Base-by-base conservation (phyloP, 331 rosid species). In the Rhamnella rubrinervis region DNA sequence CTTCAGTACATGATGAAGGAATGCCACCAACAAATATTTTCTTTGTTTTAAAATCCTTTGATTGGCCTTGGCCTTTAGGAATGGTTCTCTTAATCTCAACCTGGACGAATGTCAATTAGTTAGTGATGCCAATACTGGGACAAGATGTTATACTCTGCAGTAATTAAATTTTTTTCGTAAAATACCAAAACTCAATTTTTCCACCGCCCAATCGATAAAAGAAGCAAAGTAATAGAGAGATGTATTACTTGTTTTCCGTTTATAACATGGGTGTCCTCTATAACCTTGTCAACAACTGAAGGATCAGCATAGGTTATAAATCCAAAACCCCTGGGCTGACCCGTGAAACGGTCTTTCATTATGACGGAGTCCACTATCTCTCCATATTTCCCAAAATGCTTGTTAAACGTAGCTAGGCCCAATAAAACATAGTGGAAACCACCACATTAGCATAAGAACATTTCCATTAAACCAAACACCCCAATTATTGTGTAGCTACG, bases 1-100 rank as follows among this genome's bases (percentile, higher is more conserved):
- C 90, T 68, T 85, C 90, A 6, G 77, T 62, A n/a, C 83, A 81
- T 1, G 85, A 28, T 37, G 90, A 75, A 49, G 90, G 90, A 46
- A 85, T 85, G 23, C 90, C 90, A 59, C 90, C 90, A 62, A 85
- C 90, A 72, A 85, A 85, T 51, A 85, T 82, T 82, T 85, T 85
- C 83, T 80, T 85, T 1, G 90, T 70, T 69, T 80, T 85, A 55
- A 82, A 85, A 71, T 85, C 90, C 73, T 83, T 85, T 19, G 87
- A 77, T 51, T 82, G 85, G 52, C 87, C 90, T 74, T 82, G 87
- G n/a, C 90, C 90, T 66, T 80, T 85, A 0, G 90, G 90, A 50
- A 85, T 85, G 26, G 90, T 85, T 61, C 75, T 70, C 31, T 70
- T 70, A 23, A 70, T 70, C 66, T 70, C 75, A 44, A 70, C 75